Conservation (phyloP, 1,284 basidiomycete genomes). For the Thelephora terrestris region DNA sequence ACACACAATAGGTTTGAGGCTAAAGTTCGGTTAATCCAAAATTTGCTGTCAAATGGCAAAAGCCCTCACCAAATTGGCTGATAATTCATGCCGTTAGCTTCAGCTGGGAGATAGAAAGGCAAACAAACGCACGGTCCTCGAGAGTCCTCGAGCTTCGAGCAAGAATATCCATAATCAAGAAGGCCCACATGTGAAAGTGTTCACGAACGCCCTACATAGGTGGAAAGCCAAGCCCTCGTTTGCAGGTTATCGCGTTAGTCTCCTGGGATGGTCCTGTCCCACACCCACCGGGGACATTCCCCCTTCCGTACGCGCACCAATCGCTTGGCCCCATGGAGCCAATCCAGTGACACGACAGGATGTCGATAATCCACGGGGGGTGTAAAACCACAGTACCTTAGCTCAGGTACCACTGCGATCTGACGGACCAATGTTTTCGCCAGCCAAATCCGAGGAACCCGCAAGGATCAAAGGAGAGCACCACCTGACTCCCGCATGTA, state of each 20-base stretch:
- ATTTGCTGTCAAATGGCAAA: background rate
- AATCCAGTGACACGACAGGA: background rate
- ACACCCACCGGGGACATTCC: slow-evolving; percentile 43
- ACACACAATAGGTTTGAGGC: slow-evolving; percentile 16
- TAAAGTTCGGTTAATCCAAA: slow-evolving; percentile 3
- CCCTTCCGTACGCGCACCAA: slow-evolving; percentile 44
- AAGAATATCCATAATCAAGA: slow-evolving; percentile 37
- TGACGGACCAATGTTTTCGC: too few relatives aligned
- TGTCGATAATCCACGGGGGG: slow-evolving; percentile 10
- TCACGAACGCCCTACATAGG: background rate
- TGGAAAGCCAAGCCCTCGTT: slow-evolving; percentile 6
- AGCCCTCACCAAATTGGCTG: slow-evolving; percentile 29
- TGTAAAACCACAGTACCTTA: slow-evolving; percentile 24
- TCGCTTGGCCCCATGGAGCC: slow-evolving; percentile 25
- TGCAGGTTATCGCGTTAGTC: slow-evolving; percentile 44
- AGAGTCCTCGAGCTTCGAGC: slow-evolving; percentile 47
- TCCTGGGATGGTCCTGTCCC: slow-evolving; percentile 46
- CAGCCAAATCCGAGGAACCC: too few relatives aligned
- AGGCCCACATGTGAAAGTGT: slow-evolving; percentile 22
- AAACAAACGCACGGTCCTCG: slow-evolving; percentile 29
- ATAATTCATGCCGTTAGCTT: background rate
- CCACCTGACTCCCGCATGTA: too few relatives aligned
- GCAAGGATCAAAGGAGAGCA: too few relatives aligned
- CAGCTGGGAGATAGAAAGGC: background rate
- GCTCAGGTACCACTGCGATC: too few relatives aligned